Percentiles rank a stretch among this genome's conserved stretches.
phyloP scores from a whole-genome alignment of 441 rosid genomes.

The Gossypium aridum region DNA sequence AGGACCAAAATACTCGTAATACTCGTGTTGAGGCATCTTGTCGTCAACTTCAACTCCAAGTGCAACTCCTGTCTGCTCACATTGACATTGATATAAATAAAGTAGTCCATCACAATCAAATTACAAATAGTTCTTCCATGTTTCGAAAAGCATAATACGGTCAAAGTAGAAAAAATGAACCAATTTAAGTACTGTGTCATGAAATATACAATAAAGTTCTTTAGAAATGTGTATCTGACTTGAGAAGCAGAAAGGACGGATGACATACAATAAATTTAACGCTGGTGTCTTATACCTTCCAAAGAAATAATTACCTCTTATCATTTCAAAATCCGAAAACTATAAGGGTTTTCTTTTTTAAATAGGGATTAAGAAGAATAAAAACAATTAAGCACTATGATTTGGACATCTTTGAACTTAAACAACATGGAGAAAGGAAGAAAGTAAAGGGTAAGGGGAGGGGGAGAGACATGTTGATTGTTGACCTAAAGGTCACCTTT shows the following conservation, averaged over 20 bases:
- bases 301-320: background rate
- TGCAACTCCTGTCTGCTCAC: conserved; percentile 64
- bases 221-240: background rate
- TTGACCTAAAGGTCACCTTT: background rate
- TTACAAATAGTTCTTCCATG: background rate
- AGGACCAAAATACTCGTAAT: conserved; percentile 74
- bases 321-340: background rate
- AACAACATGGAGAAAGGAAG: background rate
- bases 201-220: background rate
- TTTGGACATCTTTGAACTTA: background rate
- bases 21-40: conserved; percentile 81
- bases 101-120: background rate
- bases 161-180: background rate
- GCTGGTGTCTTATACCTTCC: background rate
- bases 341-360: background rate
- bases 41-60: conserved; percentile 75
- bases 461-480: background rate
- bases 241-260: background rate
- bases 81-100: conserved; percentile 3
- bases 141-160: background rate
- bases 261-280: background rate
- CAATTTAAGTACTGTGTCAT: background rate
- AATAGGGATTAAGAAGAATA: background rate
- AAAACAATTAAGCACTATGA: background rate
- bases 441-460: background rate